These are phyloP conservation scores for Purpureocillium takamizusanense DNA, from an alignment of 2,329 filamentous ascomycete species.

Conservation along the genomic window DNA sequence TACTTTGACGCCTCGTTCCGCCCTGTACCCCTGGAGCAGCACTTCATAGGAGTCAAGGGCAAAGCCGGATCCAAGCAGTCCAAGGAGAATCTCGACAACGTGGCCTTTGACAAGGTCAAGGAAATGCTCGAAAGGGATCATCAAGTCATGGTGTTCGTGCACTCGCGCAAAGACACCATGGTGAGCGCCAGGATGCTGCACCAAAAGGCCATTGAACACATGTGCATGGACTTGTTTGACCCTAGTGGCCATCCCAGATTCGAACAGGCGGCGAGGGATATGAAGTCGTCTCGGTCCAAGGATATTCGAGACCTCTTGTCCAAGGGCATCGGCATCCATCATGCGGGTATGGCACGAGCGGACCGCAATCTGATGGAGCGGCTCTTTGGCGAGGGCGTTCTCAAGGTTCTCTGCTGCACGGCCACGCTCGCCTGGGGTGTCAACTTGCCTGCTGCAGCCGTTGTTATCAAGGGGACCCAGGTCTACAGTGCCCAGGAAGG, in stretches of 20 bases:
- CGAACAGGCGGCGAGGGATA: conserved; percentile 69
- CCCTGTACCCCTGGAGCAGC: conserved; percentile 91
- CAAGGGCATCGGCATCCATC: conserved; percentile 90
- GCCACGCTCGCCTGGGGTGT: conserved; percentile 98
- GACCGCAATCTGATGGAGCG: conserved; percentile 95
- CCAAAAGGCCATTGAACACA: conserved; percentile 76
- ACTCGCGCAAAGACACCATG: conserved; percentile 90
- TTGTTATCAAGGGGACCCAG: conserved; percentile 96
- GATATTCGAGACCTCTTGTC: conserved; percentile 83
- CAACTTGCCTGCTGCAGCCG: conserved; percentile 91
- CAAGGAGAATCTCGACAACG: conserved; percentile 78
- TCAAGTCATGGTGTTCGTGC: conserved; percentile 98
- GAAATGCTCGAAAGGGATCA: conserved; percentile 90
- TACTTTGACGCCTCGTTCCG: conserved; percentile 96
- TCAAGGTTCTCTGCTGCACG: conserved; percentile 96
- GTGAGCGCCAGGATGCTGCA: conserved; percentile 77
- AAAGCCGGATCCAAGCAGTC: conserved; percentile 75
- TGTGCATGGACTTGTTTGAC: conserved; percentile 74
- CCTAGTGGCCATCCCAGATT: conserved; percentile 71
- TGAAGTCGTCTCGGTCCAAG: conserved; percentile 75
- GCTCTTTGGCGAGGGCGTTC: conserved; percentile 81
- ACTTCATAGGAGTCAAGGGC: conserved; percentile 93
- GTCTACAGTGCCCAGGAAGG: conserved; percentile 94
- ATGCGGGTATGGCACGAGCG: conserved; percentile 90
- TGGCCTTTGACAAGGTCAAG: conserved; percentile 87